Conservation (phyloP, 2,329 filamentous ascomycete species). For the Ophiostoma himal-ulmi region DNA sequence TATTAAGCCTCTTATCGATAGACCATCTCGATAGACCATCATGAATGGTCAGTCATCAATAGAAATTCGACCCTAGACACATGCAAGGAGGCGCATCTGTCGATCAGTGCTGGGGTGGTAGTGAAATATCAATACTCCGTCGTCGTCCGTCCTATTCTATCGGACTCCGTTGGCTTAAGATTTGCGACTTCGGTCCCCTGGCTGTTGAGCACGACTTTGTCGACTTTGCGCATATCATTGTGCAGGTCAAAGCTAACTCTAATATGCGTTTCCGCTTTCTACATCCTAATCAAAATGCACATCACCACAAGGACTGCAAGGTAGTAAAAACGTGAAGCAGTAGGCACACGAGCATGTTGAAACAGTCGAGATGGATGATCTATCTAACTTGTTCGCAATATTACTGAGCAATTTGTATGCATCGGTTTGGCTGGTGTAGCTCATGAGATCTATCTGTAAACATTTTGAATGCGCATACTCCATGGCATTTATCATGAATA, state of each 20-base stretch:
- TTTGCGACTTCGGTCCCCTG: background rate
- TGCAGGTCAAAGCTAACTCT: background rate
- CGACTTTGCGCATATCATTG: background rate
- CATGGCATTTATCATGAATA: too few species aligned
- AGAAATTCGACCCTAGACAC: background rate
- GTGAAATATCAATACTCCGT: background rate
- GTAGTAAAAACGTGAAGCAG: background rate
- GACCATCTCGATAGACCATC: background rate
- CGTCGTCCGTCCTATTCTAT: background rate
- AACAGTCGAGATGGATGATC: too few species aligned
- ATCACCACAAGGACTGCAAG: background rate
- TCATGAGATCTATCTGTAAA: too few species aligned
- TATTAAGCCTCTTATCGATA: background rate
- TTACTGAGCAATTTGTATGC: too few species aligned
- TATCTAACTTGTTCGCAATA: too few species aligned
- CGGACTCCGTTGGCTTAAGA: slow-evolving; percentile 1
- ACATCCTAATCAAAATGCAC: background rate
- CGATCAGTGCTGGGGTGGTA: background rate
- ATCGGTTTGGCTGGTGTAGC: too few species aligned
- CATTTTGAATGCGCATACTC: too few species aligned
- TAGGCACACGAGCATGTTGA: background rate
- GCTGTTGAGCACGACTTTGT: background rate
- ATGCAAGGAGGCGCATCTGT: background rate
- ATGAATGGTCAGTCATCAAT: background rate
- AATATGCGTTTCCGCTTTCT: background rate